phyloP scores from a whole-genome alignment of 768 basidiomycete species.

The Kwoniella europaea region DNA sequence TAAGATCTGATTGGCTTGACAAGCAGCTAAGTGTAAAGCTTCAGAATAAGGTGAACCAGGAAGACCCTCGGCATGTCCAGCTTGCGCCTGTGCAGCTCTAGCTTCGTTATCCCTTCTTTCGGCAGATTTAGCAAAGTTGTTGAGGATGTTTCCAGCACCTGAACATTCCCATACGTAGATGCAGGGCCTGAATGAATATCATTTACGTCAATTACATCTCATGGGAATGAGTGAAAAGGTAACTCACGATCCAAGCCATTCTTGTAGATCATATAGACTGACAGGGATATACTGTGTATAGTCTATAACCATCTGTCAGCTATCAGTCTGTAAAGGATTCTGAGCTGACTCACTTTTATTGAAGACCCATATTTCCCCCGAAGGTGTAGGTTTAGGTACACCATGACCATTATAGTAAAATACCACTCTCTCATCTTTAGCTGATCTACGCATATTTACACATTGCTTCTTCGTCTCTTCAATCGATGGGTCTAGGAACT shows the following conservation, averaged over 20 bases:
- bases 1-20: conserved; percentile 84
- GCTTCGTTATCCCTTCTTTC: conserved; percentile 58
- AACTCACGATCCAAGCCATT: conserved; percentile 72
- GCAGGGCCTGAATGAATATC: conserved; percentile 68
- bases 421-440: conserved; percentile 89
- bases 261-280: conserved; percentile 88
- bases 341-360: conserved; percentile 66
- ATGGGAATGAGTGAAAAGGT: neutral
- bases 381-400: conserved; percentile 92
- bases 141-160: conserved; percentile 89
- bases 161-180: conserved; percentile 99
- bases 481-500: conserved; percentile 90
- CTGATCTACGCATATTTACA: conserved; percentile 76
- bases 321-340: neutral
- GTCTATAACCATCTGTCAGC: conserved; percentile 46
- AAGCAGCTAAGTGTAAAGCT: conserved; percentile 93
- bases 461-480: conserved; percentile 92
- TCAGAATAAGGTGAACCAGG: conserved; percentile 66
- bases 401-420: conserved; percentile 99
- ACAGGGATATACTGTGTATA: conserved; percentile 99
- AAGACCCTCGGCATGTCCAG: conserved; percentile 62
- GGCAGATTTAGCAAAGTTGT: conserved; percentile 74
- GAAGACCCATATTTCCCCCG: conserved; percentile 97
- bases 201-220: neutral
- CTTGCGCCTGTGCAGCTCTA: conserved; percentile 38